Conservation (phyloP, 2,329 filamentous ascomycete species). For the Penicillium thymicola region DNA sequence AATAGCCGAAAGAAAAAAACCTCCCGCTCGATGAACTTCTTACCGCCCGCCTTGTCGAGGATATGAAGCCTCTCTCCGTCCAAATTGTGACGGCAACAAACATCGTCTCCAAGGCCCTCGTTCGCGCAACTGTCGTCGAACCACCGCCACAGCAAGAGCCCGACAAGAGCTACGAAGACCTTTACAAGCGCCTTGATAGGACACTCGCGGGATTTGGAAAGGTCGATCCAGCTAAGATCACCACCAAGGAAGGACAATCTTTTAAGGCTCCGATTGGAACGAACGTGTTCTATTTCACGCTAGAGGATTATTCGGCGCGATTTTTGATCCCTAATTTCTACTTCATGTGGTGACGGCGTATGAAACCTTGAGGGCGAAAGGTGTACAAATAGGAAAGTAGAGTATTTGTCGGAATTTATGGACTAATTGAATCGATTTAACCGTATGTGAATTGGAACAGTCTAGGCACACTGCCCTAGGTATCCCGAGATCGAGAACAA, state of each 20-base stretch:
- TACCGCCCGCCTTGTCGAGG: not conserved
- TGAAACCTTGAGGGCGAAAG: not conserved
- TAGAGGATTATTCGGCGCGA: not conserved
- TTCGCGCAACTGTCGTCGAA: not conserved
- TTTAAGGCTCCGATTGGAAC: not conserved
- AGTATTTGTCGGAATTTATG: not conserved
- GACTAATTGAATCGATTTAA: not conserved
- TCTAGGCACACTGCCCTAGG: not conserved
- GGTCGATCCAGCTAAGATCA: not conserved
- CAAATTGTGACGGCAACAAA: not conserved
- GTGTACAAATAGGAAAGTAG: not conserved
- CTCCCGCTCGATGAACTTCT: not conserved
- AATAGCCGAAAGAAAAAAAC: not conserved
- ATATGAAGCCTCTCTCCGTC: not conserved
- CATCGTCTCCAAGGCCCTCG: not conserved
- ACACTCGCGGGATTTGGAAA: not conserved
- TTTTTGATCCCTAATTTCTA: not conserved
- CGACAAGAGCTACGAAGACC: not conserved
- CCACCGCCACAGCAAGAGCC: not conserved
- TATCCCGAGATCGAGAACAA: not conserved
- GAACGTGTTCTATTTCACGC: not conserved
- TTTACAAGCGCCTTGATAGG: not conserved
- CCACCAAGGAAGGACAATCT: not conserved
- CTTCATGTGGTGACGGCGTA: not conserved
- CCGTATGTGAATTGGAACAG: not conserved